phyloP scores from a whole-genome alignment of 805 yeast species.

The Wickerhamiella qilinensis region DNA sequence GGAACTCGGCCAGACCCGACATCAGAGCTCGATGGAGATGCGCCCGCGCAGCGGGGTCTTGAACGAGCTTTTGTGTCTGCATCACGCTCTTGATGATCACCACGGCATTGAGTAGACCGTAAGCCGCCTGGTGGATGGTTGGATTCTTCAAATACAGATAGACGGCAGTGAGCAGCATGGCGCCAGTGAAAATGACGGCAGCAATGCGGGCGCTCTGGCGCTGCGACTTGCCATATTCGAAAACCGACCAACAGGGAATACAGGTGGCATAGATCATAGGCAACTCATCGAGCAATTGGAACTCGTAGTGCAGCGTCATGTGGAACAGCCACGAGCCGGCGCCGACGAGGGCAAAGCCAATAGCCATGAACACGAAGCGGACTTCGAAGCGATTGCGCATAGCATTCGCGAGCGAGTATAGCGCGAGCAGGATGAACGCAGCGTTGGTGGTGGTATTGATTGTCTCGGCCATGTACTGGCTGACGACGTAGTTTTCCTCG shows the following conservation, averaged over 20 bases:
- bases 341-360: constrained; percentile 82
- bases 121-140: constrained; percentile 74
- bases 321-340: constrained; percentile 91
- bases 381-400: constrained; percentile 43
- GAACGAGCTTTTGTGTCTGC: constrained; percentile 38
- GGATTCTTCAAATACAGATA: constrained; percentile 69
- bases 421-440: constrained; percentile 36
- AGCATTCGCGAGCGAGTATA: constrained; percentile 48
- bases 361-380: constrained; percentile 52
- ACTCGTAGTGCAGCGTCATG: constrained; percentile 83
- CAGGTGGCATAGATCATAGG: constrained; percentile 99
- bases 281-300: constrained; percentile 81
- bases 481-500: constrained; percentile 86
- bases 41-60: constrained; percentile 30
- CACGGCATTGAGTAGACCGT: constrained; percentile 59
- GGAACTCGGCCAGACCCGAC: constrained; percentile 45
- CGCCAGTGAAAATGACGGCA: constrained; percentile 33
- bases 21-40: constrained; percentile 40
- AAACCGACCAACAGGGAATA: constrained; percentile 77
- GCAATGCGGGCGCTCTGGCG: constrained; percentile 31
- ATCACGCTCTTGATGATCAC: constrained; percentile 46
- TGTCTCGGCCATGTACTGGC: constrained; percentile 77
- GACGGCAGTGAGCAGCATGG: constrained; percentile 46
- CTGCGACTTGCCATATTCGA: constrained; percentile 37
- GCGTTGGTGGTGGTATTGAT: constrained; percentile 72